Evolutionary conservation across 352 stramenopile genomes (phyloP).

Genomic region (Pythium scleroteichum): DNA sequence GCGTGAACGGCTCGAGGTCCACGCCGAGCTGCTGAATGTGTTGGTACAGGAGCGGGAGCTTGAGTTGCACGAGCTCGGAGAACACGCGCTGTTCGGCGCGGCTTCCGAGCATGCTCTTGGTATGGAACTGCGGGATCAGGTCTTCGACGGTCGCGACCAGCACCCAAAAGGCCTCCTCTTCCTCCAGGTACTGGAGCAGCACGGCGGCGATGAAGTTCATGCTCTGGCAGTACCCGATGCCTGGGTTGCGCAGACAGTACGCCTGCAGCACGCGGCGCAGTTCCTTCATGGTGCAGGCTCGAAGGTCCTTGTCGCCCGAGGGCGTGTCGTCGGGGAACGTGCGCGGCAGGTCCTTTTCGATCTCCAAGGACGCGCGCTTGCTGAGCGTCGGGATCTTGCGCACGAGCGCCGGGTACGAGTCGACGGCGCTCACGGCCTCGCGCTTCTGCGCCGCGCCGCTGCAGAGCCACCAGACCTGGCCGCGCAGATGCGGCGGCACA

Average conservation of each 20-base stretch:
- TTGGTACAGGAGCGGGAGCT: slow-evolving; percentile 70
- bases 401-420: slow-evolving; percentile 63
- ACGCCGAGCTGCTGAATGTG: slow-evolving; percentile 77
- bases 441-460: slow-evolving; percentile 63
- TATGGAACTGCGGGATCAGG: slow-evolving; percentile 89
- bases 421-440: slow-evolving; percentile 19
- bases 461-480: slow-evolving; percentile 83
- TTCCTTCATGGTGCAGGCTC: slow-evolving; percentile 48
- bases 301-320: slow-evolving; percentile 18
- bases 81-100: slow-evolving; percentile 91
- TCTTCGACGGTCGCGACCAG: slow-evolving; percentile 88
- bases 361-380: slow-evolving; percentile 75
- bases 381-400: slow-evolving; percentile 54
- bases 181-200: slow-evolving; percentile 77
- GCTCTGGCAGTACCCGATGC: slow-evolving; percentile 89
- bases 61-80: slow-evolving; percentile 79
- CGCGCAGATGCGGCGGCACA: slow-evolving; percentile 63
- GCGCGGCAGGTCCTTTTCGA: slow-evolving; percentile 87
- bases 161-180: slow-evolving; percentile 89
- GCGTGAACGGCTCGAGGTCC: slow-evolving; percentile 87
- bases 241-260: slow-evolving; percentile 81
- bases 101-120: slow-evolving; percentile 83
- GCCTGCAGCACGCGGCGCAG: slow-evolving; percentile 81
- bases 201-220: slow-evolving; percentile 88
- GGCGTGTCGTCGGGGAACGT: slow-evolving; percentile 59